Percentiles rank a stretch among this genome's conserved stretches.
These are phyloP conservation scores for Claviceps monticola DNA, from an alignment of 2,329 filamentous ascomycete species.

Conservation along the genomic window DNA sequence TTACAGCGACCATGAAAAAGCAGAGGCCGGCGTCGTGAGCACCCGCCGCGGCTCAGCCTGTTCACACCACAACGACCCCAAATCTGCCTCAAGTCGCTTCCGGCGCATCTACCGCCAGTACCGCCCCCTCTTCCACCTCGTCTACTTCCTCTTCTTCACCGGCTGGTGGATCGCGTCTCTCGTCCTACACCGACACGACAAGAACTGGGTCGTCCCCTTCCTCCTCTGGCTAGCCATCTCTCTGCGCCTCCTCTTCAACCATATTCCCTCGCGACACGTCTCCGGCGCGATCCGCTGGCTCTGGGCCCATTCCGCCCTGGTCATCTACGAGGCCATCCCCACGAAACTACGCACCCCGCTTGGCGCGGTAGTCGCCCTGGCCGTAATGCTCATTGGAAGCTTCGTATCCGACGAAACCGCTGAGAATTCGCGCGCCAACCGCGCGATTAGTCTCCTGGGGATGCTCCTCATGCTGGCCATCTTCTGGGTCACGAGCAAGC, in stretches of 20 bases:
- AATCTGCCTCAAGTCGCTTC: slow-evolving; percentile 10
- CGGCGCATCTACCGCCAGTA: slow-evolving; percentile 29
- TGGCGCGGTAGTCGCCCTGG: slow-evolving; percentile 50
- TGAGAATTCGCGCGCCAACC: slow-evolving; percentile 69
- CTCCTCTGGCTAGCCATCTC: slow-evolving; percentile 64
- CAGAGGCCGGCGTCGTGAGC: slow-evolving; percentile 17
- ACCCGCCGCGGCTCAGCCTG: slow-evolving; percentile 14
- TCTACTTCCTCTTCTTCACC: slow-evolving; percentile 30
- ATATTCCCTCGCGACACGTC: slow-evolving; percentile 54
- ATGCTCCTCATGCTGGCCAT: slow-evolving; percentile 53
- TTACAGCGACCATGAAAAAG: slow-evolving; percentile 28
- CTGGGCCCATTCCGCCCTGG: slow-evolving; percentile 53
- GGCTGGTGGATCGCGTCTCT: slow-evolving; percentile 68
- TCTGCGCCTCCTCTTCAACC: slow-evolving; percentile 60
- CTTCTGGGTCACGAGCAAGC: slow-evolving; percentile 58
- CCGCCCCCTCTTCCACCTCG: slow-evolving; percentile 31
- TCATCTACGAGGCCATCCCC: slow-evolving; percentile 48
- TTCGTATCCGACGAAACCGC: slow-evolving; percentile 57
- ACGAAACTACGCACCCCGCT: slow-evolving; percentile 47
- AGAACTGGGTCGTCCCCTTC: slow-evolving; percentile 76
- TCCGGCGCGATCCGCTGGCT: slow-evolving; percentile 50
- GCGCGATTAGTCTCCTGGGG: slow-evolving; percentile 69
- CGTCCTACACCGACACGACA: slow-evolving; percentile 55
- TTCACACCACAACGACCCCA: slow-evolving; percentile 6
- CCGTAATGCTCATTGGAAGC: slow-evolving; percentile 62